Conservation (phyloP, 345 rosid genomes). For the Citrus glauca region DNA sequence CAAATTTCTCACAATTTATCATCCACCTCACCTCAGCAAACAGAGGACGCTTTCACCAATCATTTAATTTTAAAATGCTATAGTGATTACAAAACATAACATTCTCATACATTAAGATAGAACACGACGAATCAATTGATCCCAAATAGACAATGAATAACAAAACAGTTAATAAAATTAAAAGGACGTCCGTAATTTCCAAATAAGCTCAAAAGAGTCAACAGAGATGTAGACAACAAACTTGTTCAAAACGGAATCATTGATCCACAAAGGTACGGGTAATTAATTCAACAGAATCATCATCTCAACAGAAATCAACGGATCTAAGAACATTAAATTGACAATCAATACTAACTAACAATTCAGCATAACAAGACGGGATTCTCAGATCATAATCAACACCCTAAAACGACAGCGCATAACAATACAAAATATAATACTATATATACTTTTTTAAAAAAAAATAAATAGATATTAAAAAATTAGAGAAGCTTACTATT, state of each 20-base stretch:
- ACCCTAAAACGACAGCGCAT: neutral
- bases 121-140: neutral
- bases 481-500: constrained; percentile 41
- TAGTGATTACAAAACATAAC: neutral
- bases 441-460: neutral
- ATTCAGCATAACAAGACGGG: neutral
- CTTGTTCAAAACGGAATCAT: neutral
- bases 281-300: neutral
- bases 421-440: neutral
- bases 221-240: neutral
- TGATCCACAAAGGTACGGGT: neutral
- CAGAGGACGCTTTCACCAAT: neutral
- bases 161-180: neutral
- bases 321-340: neutral
- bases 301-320: neutral
- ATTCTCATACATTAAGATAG: neutral
- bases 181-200: neutral
- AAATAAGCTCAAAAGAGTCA: neutral
- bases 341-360: neutral
- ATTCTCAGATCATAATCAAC: neutral
- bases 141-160: neutral
- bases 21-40: neutral
- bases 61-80: neutral
- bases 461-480: neutral
- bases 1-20: neutral